Evolutionary conservation across 2,329 filamentous ascomycete genomes (phyloP).

Genomic region (Trichophyton simii): DNA sequence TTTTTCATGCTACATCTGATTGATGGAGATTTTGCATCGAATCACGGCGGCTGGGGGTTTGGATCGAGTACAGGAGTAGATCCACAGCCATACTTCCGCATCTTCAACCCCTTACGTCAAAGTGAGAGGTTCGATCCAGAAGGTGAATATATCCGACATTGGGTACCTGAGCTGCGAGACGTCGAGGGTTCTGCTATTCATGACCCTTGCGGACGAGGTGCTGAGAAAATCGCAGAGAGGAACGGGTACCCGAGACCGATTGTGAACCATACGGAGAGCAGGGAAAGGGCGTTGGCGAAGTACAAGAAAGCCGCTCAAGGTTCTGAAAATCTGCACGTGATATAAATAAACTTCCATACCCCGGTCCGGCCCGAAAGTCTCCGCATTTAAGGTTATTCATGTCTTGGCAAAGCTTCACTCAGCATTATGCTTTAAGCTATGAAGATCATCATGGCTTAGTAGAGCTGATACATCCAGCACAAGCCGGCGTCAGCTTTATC

Average conservation of each 20-base stretch:
- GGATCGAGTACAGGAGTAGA: constrained; percentile 60
- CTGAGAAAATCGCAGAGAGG: constrained; percentile 45
- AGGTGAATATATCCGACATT: constrained; percentile 69
- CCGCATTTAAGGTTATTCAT: neutral
- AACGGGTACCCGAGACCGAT: constrained; percentile 62
- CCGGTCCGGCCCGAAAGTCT: neutral
- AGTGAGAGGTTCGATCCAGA: constrained; percentile 73
- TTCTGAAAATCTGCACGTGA: neutral
- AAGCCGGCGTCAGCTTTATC: too few species aligned
- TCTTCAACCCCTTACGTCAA: constrained; percentile 77
- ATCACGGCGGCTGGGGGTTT: constrained; percentile 61
- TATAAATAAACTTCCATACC: neutral
- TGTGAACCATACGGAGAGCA: constrained; percentile 58
- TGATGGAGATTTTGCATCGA: constrained; percentile 68
- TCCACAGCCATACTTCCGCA: constrained; percentile 78
- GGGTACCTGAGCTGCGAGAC: constrained; percentile 61
- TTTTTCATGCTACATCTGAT: constrained; percentile 74
- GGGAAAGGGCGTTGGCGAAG: constrained; percentile 53
- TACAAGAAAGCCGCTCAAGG: constrained; percentile 34
- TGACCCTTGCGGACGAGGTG: constrained; percentile 62
- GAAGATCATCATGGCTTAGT: too few species aligned
- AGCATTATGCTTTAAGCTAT: neutral
- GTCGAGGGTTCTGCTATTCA: constrained; percentile 60
- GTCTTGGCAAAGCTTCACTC: neutral
- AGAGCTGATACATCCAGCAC: too few species aligned